These are phyloP conservation scores for Papiliotrema fonsecae DNA, from an alignment of 1,284 basidiomycete species.

Conservation along the genomic window DNA sequence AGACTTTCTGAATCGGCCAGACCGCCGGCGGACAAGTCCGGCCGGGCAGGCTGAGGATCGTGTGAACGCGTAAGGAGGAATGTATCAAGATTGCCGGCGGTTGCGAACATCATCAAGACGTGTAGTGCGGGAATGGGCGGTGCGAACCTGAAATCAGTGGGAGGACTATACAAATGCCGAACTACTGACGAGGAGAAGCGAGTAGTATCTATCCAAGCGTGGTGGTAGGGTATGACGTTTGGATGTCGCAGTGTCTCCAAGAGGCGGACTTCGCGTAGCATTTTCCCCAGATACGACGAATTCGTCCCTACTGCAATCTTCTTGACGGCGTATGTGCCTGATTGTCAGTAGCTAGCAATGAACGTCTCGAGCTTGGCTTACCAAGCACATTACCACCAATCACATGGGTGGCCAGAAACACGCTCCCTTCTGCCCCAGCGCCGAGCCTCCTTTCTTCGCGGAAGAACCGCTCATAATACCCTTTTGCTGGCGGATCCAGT, in stretches of 20 bases:
- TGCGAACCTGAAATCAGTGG: conserved; percentile 56
- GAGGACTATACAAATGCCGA: neutral
- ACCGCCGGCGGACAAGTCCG: conserved; percentile 19
- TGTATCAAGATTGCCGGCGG: conserved; percentile 75
- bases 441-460: conserved; percentile 78
- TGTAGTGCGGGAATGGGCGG: conserved; percentile 76
- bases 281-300: conserved; percentile 72
- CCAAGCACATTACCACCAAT: conserved; percentile 36
- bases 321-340: conserved; percentile 73
- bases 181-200: conserved; percentile 60
- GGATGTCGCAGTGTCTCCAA: conserved; percentile 82
- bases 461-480: conserved; percentile 67
- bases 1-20: conserved; percentile 47
- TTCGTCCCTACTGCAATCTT: conserved; percentile 91
- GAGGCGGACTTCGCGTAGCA: conserved; percentile 74
- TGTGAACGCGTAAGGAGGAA: conserved; percentile 66
- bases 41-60: conserved; percentile 51
- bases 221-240: conserved; percentile 91
- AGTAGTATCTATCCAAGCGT: conserved; percentile 83
- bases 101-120: conserved; percentile 89
- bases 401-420: conserved; percentile 53
- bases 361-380: conserved; percentile 10
- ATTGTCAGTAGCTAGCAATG: neutral
- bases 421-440: conserved; percentile 86
- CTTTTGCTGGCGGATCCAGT: conserved; percentile 41